phyloP scores from a whole-genome alignment of 352 stramenopile species.

The Pythium apleroticum region DNA sequence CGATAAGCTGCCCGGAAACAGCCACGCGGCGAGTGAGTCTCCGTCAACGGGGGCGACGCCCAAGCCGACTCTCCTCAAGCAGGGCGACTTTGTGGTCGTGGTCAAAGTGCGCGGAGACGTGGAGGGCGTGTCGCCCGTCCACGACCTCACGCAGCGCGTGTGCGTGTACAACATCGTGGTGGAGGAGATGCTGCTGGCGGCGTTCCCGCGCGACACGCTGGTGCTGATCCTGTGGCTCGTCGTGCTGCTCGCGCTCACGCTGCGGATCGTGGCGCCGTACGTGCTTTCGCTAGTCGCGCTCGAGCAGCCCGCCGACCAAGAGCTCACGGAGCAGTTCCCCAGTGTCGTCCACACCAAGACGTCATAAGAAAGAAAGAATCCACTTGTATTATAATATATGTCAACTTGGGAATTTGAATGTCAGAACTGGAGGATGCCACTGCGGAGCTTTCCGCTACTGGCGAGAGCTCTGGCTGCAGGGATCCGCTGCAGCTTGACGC shows the following conservation, averaged over 20 bases:
- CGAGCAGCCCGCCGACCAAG: slow-evolving; percentile 37
- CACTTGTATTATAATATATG: background rate
- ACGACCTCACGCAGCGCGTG: slow-evolving; percentile 36
- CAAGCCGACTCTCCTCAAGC: slow-evolving; percentile 4
- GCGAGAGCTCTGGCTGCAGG: slow-evolving; percentile 22
- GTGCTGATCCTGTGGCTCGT: slow-evolving; percentile 58
- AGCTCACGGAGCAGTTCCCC: slow-evolving; percentile 16
- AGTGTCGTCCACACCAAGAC: slow-evolving; percentile 25
- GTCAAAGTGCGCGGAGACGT: slow-evolving; percentile 40
- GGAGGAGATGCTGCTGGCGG: slow-evolving; percentile 62
- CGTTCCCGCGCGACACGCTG: slow-evolving; percentile 54
- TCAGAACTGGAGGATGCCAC: slow-evolving; percentile 33
- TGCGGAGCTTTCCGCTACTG: slow-evolving; percentile 10
- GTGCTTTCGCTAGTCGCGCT: slow-evolving; percentile 55
- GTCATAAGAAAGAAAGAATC: slow-evolving; percentile 2
- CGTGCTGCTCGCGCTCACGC: slow-evolving; percentile 36
- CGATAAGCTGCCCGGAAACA: slow-evolving; percentile 18
- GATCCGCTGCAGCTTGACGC: slow-evolving; percentile 69
- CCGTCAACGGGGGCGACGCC: background rate
- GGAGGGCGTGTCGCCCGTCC: slow-evolving; percentile 47
- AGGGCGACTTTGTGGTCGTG: slow-evolving; percentile 29
- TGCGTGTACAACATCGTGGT: slow-evolving; percentile 78
- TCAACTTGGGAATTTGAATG: background rate
- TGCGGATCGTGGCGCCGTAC: slow-evolving; percentile 44
- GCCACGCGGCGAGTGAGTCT: background rate